These are phyloP conservation scores for Candida lessepsii DNA, from an alignment of 805 yeast species.

Conservation along the genomic window DNA sequence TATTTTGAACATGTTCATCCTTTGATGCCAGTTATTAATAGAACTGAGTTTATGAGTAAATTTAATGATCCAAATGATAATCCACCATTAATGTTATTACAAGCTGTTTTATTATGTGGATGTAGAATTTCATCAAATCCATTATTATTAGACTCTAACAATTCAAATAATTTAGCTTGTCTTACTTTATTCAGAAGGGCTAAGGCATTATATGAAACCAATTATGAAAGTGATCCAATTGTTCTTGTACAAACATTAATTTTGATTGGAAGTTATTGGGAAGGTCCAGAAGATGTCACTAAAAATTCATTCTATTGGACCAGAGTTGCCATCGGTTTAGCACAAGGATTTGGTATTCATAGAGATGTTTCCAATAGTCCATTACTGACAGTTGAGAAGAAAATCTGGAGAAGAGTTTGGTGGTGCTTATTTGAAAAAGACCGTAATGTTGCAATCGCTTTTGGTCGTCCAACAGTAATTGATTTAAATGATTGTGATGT, in stretches of 20 bases:
- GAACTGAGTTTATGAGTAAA: slow-evolving; percentile 56
- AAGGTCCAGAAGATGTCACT: slow-evolving; percentile 67
- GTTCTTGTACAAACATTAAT: slow-evolving; percentile 59
- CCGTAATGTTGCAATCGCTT: slow-evolving; percentile 64
- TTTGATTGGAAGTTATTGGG: slow-evolving; percentile 69
- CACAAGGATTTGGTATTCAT: slow-evolving; percentile 77
- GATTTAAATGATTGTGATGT: slow-evolving; percentile 75
- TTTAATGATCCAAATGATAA: slow-evolving; percentile 55
- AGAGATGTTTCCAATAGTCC: slow-evolving; percentile 48
- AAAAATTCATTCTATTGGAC: slow-evolving; percentile 70
- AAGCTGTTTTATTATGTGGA: slow-evolving; percentile 68
- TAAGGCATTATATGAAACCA: slow-evolving; percentile 69
- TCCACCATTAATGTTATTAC: slow-evolving; percentile 64
- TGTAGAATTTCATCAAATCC: slow-evolving; percentile 59
- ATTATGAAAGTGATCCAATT: slow-evolving; percentile 64
- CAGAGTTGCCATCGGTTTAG: slow-evolving; percentile 64
- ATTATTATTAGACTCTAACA: slow-evolving; percentile 47
- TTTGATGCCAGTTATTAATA: slow-evolving; percentile 63
- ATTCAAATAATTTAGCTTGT: slow-evolving; percentile 51
- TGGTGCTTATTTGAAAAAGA: slow-evolving; percentile 77
- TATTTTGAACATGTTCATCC: slow-evolving; percentile 70
- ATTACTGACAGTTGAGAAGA: slow-evolving; percentile 39
- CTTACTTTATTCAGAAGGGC: slow-evolving; percentile 64
- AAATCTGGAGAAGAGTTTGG: slow-evolving; percentile 67
- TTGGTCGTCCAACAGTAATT: slow-evolving; percentile 69